These are phyloP conservation scores for Nepenthes gracilis DNA, from an alignment of 148 eudicot species.

Conservation along the genomic window DNA sequence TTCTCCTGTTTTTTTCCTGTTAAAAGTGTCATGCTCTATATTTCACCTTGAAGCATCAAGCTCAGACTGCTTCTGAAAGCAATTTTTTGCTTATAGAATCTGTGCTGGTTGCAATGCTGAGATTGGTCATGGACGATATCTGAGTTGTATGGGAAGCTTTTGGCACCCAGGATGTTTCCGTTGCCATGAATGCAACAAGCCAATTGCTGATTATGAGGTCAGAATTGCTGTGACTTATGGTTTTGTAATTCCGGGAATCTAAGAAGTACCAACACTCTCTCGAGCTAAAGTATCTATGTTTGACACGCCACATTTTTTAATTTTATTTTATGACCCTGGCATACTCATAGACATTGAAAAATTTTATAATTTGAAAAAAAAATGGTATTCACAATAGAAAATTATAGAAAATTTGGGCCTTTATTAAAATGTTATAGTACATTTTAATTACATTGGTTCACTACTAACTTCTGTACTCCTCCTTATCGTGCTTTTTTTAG, in stretches of 20 bases:
- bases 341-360: too few relatives aligned
- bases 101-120: constrained; percentile 82
- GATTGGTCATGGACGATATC: constrained; percentile 73
- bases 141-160: constrained; percentile 86
- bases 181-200: constrained; percentile 61
- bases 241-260: too few relatives aligned
- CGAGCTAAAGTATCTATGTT: not conserved
- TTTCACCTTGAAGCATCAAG: not conserved
- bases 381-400: too few relatives aligned
- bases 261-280: too few relatives aligned
- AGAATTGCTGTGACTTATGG: not conserved
- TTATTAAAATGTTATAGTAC: too few relatives aligned
- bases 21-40: not conserved
- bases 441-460: too few relatives aligned
- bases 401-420: too few relatives aligned
- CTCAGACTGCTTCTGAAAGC: not conserved
- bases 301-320: too few relatives aligned
- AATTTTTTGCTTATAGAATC: constrained; percentile 19
- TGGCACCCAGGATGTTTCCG: constrained; percentile 98
- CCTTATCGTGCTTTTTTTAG: too few relatives aligned
- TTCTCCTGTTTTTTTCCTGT: not conserved
- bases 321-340: too few relatives aligned
- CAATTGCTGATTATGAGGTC: constrained; percentile 91
- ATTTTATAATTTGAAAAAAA: too few relatives aligned
- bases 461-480: too few relatives aligned